phyloP scores from a whole-genome alignment of 2,329 filamentous ascomycete genomes.

The Pestalotiopsis sp. region DNA sequence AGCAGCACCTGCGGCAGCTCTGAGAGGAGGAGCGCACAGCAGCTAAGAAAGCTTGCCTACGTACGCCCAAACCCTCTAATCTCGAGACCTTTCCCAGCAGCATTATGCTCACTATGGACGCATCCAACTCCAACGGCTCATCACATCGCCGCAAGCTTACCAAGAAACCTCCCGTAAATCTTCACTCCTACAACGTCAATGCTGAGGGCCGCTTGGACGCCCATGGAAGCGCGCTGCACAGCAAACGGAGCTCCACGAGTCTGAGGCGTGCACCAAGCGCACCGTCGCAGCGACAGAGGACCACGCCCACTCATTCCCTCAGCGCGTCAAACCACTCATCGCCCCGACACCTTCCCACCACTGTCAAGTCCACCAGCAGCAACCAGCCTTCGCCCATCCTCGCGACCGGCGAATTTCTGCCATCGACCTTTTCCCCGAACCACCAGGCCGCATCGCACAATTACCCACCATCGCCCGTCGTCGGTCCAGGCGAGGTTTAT shows the following conservation, averaged over 20 bases:
- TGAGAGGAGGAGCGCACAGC: background rate
- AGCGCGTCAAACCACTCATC: conserved; percentile 48
- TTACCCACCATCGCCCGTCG: conserved; percentile 14
- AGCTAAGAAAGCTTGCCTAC: background rate
- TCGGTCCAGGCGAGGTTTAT: conserved; percentile 23
- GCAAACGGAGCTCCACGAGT: conserved; percentile 64
- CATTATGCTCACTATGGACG: conserved; percentile 42
- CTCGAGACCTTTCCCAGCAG: background rate
- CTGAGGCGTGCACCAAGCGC: conserved; percentile 62
- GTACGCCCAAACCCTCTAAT: background rate
- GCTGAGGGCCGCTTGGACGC: conserved; percentile 56
- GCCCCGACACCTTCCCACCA: conserved; percentile 44
- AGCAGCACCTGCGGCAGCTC: background rate
- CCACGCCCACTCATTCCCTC: conserved; percentile 17
- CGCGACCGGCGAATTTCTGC: conserved; percentile 45
- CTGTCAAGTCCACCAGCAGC: conserved; percentile 22
- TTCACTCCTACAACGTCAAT: conserved; percentile 38
- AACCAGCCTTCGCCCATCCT: conserved; percentile 45
- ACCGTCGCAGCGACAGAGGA: conserved; percentile 39
- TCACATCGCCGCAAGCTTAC: conserved; percentile 61
- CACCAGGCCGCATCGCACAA: conserved; percentile 24
- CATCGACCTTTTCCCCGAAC: conserved; percentile 36
- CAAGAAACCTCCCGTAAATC: conserved; percentile 59
- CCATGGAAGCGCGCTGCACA: conserved; percentile 41
- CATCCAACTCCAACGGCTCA: conserved; percentile 22